phyloP scores from a whole-genome alignment of 2,329 filamentous ascomycete genomes.

The Sordariomycetes sp. region DNA sequence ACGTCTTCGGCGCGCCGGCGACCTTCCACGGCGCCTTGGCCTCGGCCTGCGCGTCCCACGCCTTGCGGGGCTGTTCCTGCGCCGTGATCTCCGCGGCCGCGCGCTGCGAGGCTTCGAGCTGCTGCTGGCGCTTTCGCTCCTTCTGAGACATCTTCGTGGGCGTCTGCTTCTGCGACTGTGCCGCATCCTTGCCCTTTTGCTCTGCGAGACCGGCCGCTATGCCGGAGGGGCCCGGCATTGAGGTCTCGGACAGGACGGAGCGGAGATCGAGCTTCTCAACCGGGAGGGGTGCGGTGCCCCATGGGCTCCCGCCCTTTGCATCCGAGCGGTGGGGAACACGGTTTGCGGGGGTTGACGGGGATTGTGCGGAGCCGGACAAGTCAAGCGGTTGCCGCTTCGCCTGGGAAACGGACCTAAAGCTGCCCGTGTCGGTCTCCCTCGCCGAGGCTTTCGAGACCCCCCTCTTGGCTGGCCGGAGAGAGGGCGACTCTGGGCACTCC shows the following conservation, averaged over 20 bases:
- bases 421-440: neutral
- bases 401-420: neutral
- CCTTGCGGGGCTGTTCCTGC: conserved; percentile 20
- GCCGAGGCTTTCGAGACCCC: neutral
- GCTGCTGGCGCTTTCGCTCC: conserved; percentile 76
- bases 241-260: conserved; percentile 60
- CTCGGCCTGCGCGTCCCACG: conserved; percentile 33
- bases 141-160: conserved; percentile 73
- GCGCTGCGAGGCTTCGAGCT: conserved; percentile 45
- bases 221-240: conserved; percentile 31
- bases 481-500: neutral
- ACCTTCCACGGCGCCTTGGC: conserved; percentile 56
- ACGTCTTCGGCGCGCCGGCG: conserved; percentile 35
- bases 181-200: conserved; percentile 28
- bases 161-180: conserved; percentile 24
- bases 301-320: conserved; percentile 27
- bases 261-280: conserved; percentile 61
- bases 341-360: neutral
- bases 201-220: conserved; percentile 43
- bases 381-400: neutral
- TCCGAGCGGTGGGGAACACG: conserved; percentile 1
- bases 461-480: neutral
- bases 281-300: conserved; percentile 38
- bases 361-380: neutral
- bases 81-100: conserved; percentile 24